Conservation (phyloP, 1,139 yeast genomes). For the Magnusiomyces paraingens region DNA sequence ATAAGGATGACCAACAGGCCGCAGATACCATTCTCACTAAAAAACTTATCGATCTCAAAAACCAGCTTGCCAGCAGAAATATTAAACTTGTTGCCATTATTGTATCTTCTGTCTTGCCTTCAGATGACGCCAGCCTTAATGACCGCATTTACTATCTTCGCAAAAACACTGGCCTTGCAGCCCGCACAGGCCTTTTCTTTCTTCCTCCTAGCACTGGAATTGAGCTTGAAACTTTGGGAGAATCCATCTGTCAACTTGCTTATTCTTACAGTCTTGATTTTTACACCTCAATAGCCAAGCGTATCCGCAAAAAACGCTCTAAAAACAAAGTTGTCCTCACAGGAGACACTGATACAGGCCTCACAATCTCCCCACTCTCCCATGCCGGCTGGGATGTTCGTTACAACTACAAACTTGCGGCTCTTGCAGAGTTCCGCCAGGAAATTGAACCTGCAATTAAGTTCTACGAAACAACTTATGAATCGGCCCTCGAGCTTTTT, state of each 20-base stretch:
- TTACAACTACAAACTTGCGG: conserved; percentile 44
- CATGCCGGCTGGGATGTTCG: conserved; percentile 43
- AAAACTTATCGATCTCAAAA: conserved; percentile 35
- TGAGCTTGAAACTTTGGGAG: conserved; percentile 38
- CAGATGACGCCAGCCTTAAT: conserved; percentile 29
- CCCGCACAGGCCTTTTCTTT: conserved; percentile 40
- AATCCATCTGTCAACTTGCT: conserved; percentile 36
- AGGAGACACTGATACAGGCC: conserved; percentile 11
- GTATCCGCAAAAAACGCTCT: conserved; percentile 30
- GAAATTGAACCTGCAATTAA: conserved; percentile 43
- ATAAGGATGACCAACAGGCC: conserved; percentile 22
- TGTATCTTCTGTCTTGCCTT: conserved; percentile 30
- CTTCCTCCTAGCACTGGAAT: conserved; percentile 37
- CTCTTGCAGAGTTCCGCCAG: conserved; percentile 42
- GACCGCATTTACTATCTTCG: conserved; percentile 39
- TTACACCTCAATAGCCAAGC: conserved; percentile 37
- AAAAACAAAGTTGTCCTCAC: conserved; percentile 16
- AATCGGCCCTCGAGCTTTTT: conserved; percentile 38
- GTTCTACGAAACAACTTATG: conserved; percentile 45
- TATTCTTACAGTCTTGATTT: conserved; percentile 39
- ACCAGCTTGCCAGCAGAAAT: conserved; percentile 30
- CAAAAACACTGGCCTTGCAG: conserved; percentile 38
- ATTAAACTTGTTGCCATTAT: conserved; percentile 33
- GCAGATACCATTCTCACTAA: conserved; percentile 32
- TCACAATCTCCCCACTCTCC: conserved; percentile 25